These are phyloP conservation scores for Colletotrichum euphorbiae DNA, from an alignment of 2,329 filamentous ascomycete species.

Conservation along the genomic window DNA sequence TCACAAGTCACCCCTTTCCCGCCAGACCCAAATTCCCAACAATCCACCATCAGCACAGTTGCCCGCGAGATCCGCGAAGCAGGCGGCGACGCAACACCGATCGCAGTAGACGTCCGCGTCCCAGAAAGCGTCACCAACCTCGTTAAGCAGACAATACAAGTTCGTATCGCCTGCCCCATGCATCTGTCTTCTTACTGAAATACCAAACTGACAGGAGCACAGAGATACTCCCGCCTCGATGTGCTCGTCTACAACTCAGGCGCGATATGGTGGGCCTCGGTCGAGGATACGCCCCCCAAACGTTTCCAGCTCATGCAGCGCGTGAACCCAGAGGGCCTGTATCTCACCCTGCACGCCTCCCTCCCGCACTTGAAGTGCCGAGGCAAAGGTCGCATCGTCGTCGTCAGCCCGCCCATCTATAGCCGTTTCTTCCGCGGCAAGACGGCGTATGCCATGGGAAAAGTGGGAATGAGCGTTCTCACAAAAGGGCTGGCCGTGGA, in stretches of 20 bases:
- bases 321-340: slow-evolving; percentile 81
- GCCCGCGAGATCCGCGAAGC: slow-evolving; percentile 76
- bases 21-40: slow-evolving; percentile 78
- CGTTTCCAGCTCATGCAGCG: slow-evolving; percentile 81
- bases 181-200: not conserved
- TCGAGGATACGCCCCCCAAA: slow-evolving; percentile 78
- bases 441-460: slow-evolving; percentile 83
- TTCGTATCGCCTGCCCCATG: slow-evolving; percentile 40
- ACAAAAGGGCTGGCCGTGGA: slow-evolving; percentile 88
- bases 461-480: slow-evolving; percentile 84
- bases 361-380: slow-evolving; percentile 72
- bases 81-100: slow-evolving; percentile 72
- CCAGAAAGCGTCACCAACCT: slow-evolving; percentile 70
- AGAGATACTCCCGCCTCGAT: slow-evolving; percentile 74
- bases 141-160: slow-evolving; percentile 66
- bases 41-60: slow-evolving; percentile 85
- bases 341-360: slow-evolving; percentile 75
- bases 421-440: slow-evolving; percentile 87
- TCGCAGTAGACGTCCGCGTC: slow-evolving; percentile 77
- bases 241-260: slow-evolving; percentile 86
- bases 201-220: slow-evolving; percentile 1
- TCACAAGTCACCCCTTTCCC: slow-evolving; percentile 69
- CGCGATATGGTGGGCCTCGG: slow-evolving; percentile 85
- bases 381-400: slow-evolving; percentile 74
- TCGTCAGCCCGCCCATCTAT: slow-evolving; percentile 88